A percentile compares a stretch with the other conserved stretches of the same genome.
Evolutionary conservation across 495 filamentous ascomycete species (phyloP).

Genomic region (Aspergillus bertholletiae): DNA sequence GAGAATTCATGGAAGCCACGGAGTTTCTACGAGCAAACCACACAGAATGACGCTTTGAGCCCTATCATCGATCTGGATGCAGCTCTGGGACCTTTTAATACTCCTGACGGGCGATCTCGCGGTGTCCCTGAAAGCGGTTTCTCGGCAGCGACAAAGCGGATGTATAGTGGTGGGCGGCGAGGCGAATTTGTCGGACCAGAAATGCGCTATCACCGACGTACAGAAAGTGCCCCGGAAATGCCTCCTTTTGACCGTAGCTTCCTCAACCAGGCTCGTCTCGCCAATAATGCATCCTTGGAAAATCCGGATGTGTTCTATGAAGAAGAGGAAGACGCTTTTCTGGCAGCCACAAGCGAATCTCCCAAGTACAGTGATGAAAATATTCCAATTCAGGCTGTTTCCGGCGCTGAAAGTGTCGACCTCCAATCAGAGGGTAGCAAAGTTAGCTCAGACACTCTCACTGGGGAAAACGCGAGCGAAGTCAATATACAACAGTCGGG

Average conservation of each 20-base stretch:
- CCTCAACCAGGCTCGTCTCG: slow-evolving; percentile 60
- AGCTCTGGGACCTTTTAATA: slow-evolving; percentile 90
- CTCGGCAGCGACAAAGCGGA: slow-evolving; percentile 61
- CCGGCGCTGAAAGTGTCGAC: slow-evolving; percentile 17
- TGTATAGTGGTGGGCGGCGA: slow-evolving; percentile 79
- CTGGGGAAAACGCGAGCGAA: slow-evolving; percentile 25
- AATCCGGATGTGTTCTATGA: slow-evolving; percentile 88
- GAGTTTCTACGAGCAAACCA: slow-evolving; percentile 44
- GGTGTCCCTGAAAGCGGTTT: slow-evolving; percentile 54
- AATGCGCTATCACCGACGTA: slow-evolving; percentile 85
- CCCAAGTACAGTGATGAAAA: slow-evolving; percentile 20
- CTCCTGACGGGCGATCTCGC: slow-evolving; percentile 51
- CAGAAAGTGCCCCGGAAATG: slow-evolving; percentile 90
- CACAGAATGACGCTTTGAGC: slow-evolving; percentile 57
- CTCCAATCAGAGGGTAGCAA: slow-evolving; percentile 34
- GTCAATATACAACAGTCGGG: slow-evolving; percentile 32
- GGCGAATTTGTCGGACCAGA: slow-evolving; percentile 76
- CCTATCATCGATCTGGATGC: slow-evolving; percentile 93
- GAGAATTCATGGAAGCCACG: slow-evolving; percentile 47
- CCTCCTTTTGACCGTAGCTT: slow-evolving; percentile 70
- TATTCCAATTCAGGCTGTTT: neutral
- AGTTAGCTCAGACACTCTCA: slow-evolving; percentile 38
- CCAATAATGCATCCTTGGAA: slow-evolving; percentile 67
- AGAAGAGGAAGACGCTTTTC: slow-evolving; percentile 79
- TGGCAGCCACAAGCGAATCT: slow-evolving; percentile 39